Conservation (phyloP, 1,284 basidiomycete genomes). For the Rhizoctonia solani region DNA sequence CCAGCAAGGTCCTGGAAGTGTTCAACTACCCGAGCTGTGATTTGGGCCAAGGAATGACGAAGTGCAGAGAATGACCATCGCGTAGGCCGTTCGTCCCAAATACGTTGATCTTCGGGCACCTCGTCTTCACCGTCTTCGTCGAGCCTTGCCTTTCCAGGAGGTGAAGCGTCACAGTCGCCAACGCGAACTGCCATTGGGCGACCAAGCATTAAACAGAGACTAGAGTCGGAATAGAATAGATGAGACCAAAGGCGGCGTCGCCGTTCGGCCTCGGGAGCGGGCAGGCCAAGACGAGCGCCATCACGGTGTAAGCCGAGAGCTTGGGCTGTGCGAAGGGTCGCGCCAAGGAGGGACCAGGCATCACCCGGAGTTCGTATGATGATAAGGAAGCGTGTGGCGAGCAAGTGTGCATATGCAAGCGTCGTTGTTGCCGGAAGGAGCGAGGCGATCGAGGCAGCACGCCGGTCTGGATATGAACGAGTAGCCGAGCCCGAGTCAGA, state of each 20-base stretch:
- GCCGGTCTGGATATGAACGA: neutral
- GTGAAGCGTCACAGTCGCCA: constrained; percentile 9
- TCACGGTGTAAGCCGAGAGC: constrained; percentile 29
- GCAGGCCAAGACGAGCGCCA: constrained; percentile 8
- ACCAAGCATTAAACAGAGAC: constrained; percentile 22
- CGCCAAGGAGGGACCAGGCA: constrained; percentile 26
- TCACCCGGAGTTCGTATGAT: constrained; percentile 23
- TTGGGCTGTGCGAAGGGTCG: constrained; percentile 16
- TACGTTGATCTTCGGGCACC: neutral
- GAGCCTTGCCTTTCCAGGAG: neutral
- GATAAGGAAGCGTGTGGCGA: constrained; percentile 25
- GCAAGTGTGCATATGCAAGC: constrained; percentile 5
- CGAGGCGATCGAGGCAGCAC: neutral
- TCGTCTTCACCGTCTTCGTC: constrained; percentile 12
- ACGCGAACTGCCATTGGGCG: constrained; percentile 11
- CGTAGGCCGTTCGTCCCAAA: neutral
- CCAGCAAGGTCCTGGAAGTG: constrained; percentile 24
- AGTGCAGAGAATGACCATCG: constrained; percentile 16
- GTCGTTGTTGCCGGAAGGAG: constrained; percentile 6
- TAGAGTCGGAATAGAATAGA: constrained; percentile 18
- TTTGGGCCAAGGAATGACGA: constrained; percentile 3
- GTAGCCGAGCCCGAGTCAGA: neutral
- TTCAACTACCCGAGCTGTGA: constrained; percentile 8
- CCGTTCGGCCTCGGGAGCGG: constrained; percentile 11
- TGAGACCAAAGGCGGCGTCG: constrained; percentile 20